Conservation (phyloP, 2,329 filamentous ascomycete genomes). For the Orbilia blumenaviensis region DNA sequence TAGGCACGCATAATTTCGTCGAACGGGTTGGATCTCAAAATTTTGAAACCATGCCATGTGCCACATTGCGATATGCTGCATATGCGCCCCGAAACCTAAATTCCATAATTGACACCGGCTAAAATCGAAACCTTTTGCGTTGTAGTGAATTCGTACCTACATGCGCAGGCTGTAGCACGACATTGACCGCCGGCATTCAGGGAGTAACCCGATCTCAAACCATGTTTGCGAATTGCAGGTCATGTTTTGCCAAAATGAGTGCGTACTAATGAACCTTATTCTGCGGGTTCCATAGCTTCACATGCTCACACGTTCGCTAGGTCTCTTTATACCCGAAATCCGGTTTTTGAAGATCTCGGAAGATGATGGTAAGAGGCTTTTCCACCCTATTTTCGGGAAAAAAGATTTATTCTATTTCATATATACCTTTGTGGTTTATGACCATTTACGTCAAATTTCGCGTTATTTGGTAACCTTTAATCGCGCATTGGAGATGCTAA, state of each 20-base stretch:
- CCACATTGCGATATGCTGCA: conserved; percentile 47
- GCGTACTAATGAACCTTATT: conserved; percentile 56
- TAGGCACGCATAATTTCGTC: background rate
- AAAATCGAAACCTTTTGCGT: conserved; percentile 35
- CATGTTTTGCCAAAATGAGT: conserved; percentile 82
- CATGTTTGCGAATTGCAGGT: conserved; percentile 77
- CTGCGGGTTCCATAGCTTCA: conserved; percentile 27
- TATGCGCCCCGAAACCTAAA: background rate
- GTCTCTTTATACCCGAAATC: conserved; percentile 78
- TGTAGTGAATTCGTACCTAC: conserved; percentile 78
- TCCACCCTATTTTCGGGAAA: background rate
- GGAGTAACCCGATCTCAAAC: conserved; percentile 76
- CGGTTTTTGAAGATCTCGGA: conserved; percentile 76
- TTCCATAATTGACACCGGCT: conserved; percentile 31
- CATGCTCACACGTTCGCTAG: conserved; percentile 58
- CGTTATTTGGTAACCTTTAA: background rate
- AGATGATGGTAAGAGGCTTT: conserved; percentile 62
- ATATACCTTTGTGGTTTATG: conserved; percentile 1
- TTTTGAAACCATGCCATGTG: conserved; percentile 48
- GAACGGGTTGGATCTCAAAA: conserved; percentile 18
- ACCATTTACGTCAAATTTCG: conserved; percentile 13
- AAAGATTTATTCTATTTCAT: background rate
- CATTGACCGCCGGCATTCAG: conserved; percentile 72
- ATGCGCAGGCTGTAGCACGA: conserved; percentile 77
- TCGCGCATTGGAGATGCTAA: conserved; percentile 18